Percentiles rank a stretch among this genome's conserved stretches.
Conservation (phyloP, 768 basidiomycete genomes). For the Tulasnella sp. region DNA sequence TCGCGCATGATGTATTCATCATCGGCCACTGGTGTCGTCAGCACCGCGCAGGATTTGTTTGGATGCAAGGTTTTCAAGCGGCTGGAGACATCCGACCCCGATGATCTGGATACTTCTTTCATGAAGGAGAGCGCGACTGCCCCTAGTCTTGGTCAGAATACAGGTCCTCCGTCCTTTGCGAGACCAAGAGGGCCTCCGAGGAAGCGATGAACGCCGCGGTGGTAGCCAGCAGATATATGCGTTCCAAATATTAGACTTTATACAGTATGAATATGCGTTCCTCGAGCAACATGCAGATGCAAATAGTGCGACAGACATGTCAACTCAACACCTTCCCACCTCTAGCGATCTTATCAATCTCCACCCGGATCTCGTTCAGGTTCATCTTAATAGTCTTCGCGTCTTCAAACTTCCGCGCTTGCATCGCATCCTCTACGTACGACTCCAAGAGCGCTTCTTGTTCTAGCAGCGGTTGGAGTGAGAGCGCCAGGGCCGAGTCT, state of each 20-base stretch:
- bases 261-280: neutral
- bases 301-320: no score
- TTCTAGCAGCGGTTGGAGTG: constrained; percentile 80
- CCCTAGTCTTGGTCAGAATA: neutral
- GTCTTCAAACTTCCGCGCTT: constrained; percentile 91
- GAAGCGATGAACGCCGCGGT: constrained; percentile 5
- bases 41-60: constrained; percentile 41
- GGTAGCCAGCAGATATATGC: neutral
- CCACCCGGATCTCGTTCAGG: constrained; percentile 68
- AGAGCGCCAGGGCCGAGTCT: constrained; percentile 57
- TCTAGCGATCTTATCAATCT: constrained; percentile 55
- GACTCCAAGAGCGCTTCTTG: constrained; percentile 87
- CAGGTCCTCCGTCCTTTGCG: constrained; percentile 11
- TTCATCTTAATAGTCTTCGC: constrained; percentile 72
- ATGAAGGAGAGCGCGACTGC: neutral
- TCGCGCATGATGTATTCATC: constrained; percentile 84
- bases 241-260: neutral
- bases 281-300: neutral
- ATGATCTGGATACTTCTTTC: neutral
- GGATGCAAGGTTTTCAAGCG: constrained; percentile 33
- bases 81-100: constrained; percentile 24
- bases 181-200: constrained; percentile 8
- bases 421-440: constrained; percentile 83
- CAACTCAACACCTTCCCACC: constrained; percentile 6
- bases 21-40: constrained; percentile 45